These are phyloP conservation scores for Penicillium crystallinum DNA, from an alignment of 495 filamentous ascomycete genomes.

Conservation along the genomic window DNA sequence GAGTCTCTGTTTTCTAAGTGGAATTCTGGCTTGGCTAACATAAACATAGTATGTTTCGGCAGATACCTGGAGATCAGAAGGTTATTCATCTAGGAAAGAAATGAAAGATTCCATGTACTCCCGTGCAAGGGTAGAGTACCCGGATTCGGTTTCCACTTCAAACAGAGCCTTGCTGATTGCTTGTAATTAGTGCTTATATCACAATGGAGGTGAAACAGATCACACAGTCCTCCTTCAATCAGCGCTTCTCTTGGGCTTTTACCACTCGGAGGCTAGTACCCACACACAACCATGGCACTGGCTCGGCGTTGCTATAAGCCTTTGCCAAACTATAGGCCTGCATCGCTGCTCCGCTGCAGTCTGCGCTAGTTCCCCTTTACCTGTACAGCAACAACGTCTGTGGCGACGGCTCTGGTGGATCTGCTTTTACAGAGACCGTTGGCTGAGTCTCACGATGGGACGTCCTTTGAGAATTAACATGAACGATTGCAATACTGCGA, in stretches of 20 bases:
- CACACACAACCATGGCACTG: slow-evolving; percentile 35
- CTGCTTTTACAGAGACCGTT: slow-evolving; percentile 35
- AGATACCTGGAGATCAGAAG: slow-evolving; percentile 22
- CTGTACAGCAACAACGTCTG: slow-evolving; percentile 23
- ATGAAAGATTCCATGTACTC: slow-evolving; percentile 38
- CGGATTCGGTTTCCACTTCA: not conserved
- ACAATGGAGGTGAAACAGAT: slow-evolving; percentile 28
- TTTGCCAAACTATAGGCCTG: slow-evolving; percentile 31
- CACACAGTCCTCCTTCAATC: slow-evolving; percentile 37
- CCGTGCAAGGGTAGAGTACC: slow-evolving; percentile 28
- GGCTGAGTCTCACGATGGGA: slow-evolving; percentile 33
- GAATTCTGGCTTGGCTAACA: slow-evolving; percentile 15
- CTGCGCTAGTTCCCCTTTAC: slow-evolving; percentile 12
- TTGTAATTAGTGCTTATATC: slow-evolving; percentile 29
- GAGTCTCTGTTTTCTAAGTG: not conserved
- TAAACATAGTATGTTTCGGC: slow-evolving; percentile 12
- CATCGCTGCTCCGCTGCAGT: slow-evolving; percentile 25
- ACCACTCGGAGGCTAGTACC: slow-evolving; percentile 33
- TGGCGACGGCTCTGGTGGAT: slow-evolving; percentile 41
- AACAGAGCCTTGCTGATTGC: not conserved
- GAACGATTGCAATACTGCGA: slow-evolving; percentile 28
- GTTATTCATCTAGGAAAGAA: slow-evolving; percentile 29
- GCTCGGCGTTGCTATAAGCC: slow-evolving; percentile 32
- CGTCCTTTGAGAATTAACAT: slow-evolving; percentile 34
- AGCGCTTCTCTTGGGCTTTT: slow-evolving; percentile 36